Evolutionary conservation across 345 rosid species (phyloP).

Genomic region (Hirschfeldia incana): DNA sequence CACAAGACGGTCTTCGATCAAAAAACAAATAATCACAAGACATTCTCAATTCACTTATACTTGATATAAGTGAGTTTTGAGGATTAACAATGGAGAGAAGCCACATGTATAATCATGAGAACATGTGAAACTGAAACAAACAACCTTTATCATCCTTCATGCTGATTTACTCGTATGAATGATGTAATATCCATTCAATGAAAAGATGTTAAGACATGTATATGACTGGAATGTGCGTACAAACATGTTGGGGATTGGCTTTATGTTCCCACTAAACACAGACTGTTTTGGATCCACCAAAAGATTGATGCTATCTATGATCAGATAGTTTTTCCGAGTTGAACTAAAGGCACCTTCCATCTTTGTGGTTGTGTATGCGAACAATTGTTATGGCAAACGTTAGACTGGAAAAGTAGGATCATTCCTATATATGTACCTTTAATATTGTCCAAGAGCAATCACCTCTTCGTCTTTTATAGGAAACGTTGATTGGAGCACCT

Average conservation of each 20-base stretch:
- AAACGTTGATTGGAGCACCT: slow-evolving; percentile 49
- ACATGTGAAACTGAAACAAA: background rate
- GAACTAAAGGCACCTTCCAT: slow-evolving; percentile 63
- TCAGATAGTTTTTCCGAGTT: background rate
- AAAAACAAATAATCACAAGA: too few relatives aligned
- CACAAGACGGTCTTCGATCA: background rate
- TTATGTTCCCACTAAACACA: too few relatives aligned
- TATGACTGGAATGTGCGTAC: background rate
- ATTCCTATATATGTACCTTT: slow-evolving; percentile 63
- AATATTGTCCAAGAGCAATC: slow-evolving; percentile 82
- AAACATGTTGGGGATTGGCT: background rate
- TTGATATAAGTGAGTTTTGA: background rate
- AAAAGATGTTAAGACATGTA: background rate
- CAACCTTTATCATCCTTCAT: background rate
- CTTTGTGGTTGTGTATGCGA: slow-evolving; percentile 91
- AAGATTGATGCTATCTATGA: background rate
- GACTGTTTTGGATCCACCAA: background rate
- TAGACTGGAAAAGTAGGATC: slow-evolving; percentile 93
- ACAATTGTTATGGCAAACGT: slow-evolving; percentile 84
- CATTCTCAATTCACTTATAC: background rate
- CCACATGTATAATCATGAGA: background rate
- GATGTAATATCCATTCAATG: background rate
- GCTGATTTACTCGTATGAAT: background rate
- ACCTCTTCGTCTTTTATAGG: slow-evolving; percentile 91
- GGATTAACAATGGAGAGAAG: background rate